Conservation (phyloP, 192 early-diverging fungal species). For the Lobosporangium transversale region DNA sequence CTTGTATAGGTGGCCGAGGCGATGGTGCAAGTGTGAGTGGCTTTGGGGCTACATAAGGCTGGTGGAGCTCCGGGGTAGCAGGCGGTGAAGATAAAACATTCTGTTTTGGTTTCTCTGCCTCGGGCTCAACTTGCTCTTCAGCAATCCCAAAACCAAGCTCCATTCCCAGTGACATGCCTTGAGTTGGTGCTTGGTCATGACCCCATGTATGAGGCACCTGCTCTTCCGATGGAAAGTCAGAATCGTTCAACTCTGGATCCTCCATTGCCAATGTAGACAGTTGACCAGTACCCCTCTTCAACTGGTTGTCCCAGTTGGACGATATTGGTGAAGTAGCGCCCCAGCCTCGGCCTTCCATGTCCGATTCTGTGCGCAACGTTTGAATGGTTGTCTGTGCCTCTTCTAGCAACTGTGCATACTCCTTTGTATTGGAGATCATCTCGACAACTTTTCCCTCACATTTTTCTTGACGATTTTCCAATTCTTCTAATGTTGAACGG, state of each 20-base stretch:
- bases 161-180: conserved; percentile 22
- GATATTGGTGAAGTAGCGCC: neutral
- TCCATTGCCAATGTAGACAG: conserved; percentile 32
- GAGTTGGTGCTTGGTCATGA: neutral
- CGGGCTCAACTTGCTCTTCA: neutral
- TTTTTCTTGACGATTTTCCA: conserved; percentile 63
- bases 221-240: conserved; percentile 1
- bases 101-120: conserved; percentile 6
- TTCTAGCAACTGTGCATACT: conserved; percentile 66
- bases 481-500: conserved; percentile 59
- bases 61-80: conserved; percentile 9
- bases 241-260: conserved; percentile 19
- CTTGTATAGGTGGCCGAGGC: neutral
- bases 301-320: conserved; percentile 2
- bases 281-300: conserved; percentile 12
- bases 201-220: conserved; percentile 5
- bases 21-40: conserved; percentile 31
- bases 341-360: conserved; percentile 52
- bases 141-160: conserved; percentile 1
- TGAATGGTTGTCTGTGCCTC: conserved; percentile 70
- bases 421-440: conserved; percentile 66
- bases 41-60: neutral
- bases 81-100: conserved; percentile 16
- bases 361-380: conserved; percentile 54
- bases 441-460: conserved; percentile 63